Evolutionary conservation across 371 early-diverging fungal species (phyloP).

Genomic region (Mortierella sp.): DNA sequence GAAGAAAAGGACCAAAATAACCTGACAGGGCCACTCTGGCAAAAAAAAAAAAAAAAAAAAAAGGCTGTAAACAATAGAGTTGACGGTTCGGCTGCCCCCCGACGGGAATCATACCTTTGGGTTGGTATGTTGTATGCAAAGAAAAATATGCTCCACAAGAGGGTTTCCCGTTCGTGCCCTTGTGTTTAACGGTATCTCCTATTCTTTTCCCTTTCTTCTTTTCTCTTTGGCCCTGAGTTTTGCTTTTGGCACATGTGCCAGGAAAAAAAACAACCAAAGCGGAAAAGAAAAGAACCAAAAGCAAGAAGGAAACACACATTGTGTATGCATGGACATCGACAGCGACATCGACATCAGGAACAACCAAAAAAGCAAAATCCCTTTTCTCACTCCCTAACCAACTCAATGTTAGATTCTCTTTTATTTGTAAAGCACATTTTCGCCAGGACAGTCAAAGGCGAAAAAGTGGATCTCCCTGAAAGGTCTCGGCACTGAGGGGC

Average conservation of each 20-base stretch:
- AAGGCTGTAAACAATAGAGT: neutral
- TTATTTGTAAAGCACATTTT: neutral
- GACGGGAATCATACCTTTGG: neutral
- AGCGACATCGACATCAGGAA: too few relatives aligned
- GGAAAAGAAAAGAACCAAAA: neutral
- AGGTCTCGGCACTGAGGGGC: neutral
- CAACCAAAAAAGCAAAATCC: too few relatives aligned
- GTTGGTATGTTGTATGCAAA: too few relatives aligned
- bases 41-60: too few relatives aligned
- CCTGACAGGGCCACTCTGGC: too few relatives aligned
- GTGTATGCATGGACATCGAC: neutral
- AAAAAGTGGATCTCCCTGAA: neutral
- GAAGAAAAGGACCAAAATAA: too few relatives aligned
- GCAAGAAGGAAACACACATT: neutral
- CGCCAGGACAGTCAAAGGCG: neutral
- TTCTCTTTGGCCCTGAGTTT: neutral
- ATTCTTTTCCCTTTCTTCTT: neutral
- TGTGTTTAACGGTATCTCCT: neutral
- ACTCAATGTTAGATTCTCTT: neutral
- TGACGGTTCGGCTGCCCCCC: neutral
- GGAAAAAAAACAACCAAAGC: neutral
- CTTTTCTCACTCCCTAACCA: too few relatives aligned
- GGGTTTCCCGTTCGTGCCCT: neutral
- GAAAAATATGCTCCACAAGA: neutral
- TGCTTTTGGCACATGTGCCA: conserved; percentile 16